Conservation (phyloP, 202 grass and related monocot genomes). For the Bolboschoenoplectus hybrid region DNA sequence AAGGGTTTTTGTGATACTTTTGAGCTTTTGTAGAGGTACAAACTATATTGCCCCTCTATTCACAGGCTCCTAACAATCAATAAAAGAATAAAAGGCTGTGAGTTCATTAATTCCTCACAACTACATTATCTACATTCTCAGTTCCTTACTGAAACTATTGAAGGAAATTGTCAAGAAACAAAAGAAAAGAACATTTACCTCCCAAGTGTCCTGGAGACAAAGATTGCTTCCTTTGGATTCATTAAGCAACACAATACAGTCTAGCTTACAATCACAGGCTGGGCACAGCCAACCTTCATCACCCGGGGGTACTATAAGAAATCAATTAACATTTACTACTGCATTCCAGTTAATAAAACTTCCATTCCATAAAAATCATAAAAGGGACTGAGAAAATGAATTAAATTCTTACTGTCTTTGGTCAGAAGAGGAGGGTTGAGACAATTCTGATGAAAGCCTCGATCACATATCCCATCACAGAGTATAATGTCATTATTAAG, state of each 20-base stretch:
- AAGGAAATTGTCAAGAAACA: not conserved
- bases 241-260: conserved; percentile 85
- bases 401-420: conserved; percentile 74
- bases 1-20: not conserved
- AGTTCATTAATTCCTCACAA: not conserved
- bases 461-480: conserved; percentile 89
- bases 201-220: conserved; percentile 83
- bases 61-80: not conserved
- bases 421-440: conserved; percentile 78
- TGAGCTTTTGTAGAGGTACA: not conserved
- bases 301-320: conserved; percentile 64
- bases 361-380: conserved; percentile 35
- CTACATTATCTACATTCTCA: not conserved
- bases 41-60: not conserved
- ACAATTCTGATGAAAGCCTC: conserved; percentile 99
- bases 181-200: conserved; percentile 54
- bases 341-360: conserved; percentile 15
- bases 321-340: conserved; percentile 7
- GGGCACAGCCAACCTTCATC: conserved; percentile 94
- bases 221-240: conserved; percentile 82
- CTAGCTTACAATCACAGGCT: conserved; percentile 85
- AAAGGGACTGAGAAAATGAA: conserved; percentile 29
- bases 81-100: not conserved
- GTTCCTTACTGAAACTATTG: not conserved
- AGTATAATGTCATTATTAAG: conserved; percentile 94